These are phyloP conservation scores for Corynascus novoguineensis DNA, from an alignment of 495 filamentous ascomycete species.

Conservation along the genomic window DNA sequence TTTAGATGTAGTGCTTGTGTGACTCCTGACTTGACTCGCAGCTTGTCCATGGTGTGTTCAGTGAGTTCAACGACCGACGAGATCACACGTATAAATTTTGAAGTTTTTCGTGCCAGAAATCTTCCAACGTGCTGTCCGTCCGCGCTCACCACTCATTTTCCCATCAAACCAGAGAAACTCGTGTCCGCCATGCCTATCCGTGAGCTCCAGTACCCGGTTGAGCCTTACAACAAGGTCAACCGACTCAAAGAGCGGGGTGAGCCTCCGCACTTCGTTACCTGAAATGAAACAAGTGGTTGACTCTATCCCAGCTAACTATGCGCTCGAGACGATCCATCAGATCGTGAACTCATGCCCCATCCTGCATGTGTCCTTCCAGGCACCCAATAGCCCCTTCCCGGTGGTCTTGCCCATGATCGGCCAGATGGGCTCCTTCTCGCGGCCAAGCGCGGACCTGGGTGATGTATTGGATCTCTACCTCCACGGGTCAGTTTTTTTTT, in stretches of 20 bases:
- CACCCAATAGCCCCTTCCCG: constrained; percentile 62
- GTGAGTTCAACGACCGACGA: too few relatives aligned
- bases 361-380: constrained; percentile 77
- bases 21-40: too few relatives aligned
- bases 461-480: constrained; percentile 76
- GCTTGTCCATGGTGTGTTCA: too few relatives aligned
- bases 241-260: constrained; percentile 63
- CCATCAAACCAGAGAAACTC: background rate
- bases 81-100: too few relatives aligned
- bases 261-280: background rate
- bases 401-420: constrained; percentile 84
- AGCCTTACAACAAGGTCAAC: constrained; percentile 63
- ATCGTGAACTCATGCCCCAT: constrained; percentile 75
- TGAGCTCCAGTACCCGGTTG: constrained; percentile 62
- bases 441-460: constrained; percentile 56
- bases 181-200: constrained; percentile 40
- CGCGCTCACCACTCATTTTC: background rate
- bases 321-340: constrained; percentile 66
- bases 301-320: constrained; percentile 58
- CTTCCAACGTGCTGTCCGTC: background rate
- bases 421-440: constrained; percentile 65
- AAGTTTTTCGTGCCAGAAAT: too few relatives aligned
- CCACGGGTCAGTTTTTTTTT: constrained; percentile 50
- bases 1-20: too few relatives aligned
- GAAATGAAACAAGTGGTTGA: background rate